A percentile compares a stretch with the other conserved stretches of the same genome.
Conservation (phyloP, 805 yeast species). For the Candida insectorum region DNA sequence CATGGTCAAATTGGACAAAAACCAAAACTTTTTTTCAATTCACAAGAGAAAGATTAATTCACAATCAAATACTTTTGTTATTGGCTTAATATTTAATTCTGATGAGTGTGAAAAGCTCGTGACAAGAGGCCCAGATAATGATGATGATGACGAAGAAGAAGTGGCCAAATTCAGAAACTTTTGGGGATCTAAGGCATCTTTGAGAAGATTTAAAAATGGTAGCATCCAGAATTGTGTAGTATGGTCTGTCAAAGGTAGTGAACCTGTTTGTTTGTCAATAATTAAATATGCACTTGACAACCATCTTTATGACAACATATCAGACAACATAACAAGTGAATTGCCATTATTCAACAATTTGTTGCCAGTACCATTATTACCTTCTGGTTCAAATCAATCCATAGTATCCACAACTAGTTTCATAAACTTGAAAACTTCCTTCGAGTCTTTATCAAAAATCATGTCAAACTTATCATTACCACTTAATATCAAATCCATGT, state of each 20-base stretch:
- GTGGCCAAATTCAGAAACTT: slow-evolving; percentile 67
- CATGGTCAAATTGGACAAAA: slow-evolving; percentile 25
- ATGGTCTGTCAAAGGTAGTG: slow-evolving; percentile 60
- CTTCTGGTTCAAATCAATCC: slow-evolving; percentile 56
- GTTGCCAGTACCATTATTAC: slow-evolving; percentile 58
- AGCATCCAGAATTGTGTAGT: slow-evolving; percentile 85
- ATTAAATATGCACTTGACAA: slow-evolving; percentile 57
- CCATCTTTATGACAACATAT: slow-evolving; percentile 53
- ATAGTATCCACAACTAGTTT: slow-evolving; percentile 32
- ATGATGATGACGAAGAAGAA: slow-evolving; percentile 51
- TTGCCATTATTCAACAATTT: slow-evolving; percentile 45
- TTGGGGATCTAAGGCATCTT: slow-evolving; percentile 85
- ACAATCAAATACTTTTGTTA: slow-evolving; percentile 26
- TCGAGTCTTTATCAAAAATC: slow-evolving; percentile 48
- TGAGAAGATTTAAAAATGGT: slow-evolving; percentile 92
- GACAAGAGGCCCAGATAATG: slow-evolving; percentile 78
- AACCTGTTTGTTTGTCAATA: slow-evolving; percentile 65
- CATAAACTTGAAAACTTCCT: slow-evolving; percentile 35
- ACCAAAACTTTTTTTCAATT: slow-evolving; percentile 31
- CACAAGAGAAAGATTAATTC: slow-evolving; percentile 53
- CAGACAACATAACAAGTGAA: slow-evolving; percentile 33
- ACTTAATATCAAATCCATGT: slow-evolving; percentile 62
- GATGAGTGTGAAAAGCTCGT: slow-evolving; percentile 76
- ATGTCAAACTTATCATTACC: slow-evolving; percentile 56
- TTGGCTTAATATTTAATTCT: slow-evolving; percentile 71